Evolutionary conservation across 306 rosid species (phyloP).

Genomic region (Citrullus amarus): DNA sequence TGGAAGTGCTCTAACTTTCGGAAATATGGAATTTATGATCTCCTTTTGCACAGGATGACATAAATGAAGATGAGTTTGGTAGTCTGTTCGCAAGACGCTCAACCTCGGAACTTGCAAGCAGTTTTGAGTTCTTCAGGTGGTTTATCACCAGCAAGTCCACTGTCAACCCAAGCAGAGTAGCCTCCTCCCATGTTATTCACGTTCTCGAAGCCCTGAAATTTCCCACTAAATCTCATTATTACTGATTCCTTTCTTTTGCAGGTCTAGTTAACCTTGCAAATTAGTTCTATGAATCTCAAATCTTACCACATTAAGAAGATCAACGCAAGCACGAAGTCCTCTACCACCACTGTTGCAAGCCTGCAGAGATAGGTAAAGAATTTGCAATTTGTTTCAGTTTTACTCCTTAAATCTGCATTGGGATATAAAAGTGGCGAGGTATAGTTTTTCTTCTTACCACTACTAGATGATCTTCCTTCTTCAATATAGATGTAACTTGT

Average conservation of each 20-base stretch:
- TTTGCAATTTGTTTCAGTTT: not conserved
- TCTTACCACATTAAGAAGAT: slow-evolving; percentile 30
- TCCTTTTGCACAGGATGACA: too few relatives aligned
- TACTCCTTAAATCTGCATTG: not conserved
- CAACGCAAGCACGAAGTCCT: slow-evolving; percentile 25
- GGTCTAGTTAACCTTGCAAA: not conserved
- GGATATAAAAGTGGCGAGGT: not conserved
- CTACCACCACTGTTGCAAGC: slow-evolving; percentile 46
- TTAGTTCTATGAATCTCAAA: not conserved
- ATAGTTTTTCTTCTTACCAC: slow-evolving; percentile 18
- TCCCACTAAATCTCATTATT: not conserved
- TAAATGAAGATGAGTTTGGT: not conserved
- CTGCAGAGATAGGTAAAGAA: not conserved
- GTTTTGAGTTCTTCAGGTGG: slow-evolving; percentile 26
- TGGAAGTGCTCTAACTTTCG: not conserved
- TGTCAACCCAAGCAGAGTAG: slow-evolving; percentile 59
- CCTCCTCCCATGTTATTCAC: slow-evolving; percentile 60
- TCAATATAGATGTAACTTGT: slow-evolving; percentile 14
- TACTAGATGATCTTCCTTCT: slow-evolving; percentile 25
- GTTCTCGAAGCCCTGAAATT: slow-evolving; percentile 37
- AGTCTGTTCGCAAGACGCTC: not conserved
- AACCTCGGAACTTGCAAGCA: slow-evolving; percentile 27
- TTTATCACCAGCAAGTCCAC: slow-evolving; percentile 48
- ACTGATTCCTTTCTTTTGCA: not conserved
- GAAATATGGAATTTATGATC: not conserved